A percentile compares a stretch with the other conserved stretches of the same genome.
Conservation (phyloP, 2,329 filamentous ascomycete genomes). For the Scorias spongiosa region DNA sequence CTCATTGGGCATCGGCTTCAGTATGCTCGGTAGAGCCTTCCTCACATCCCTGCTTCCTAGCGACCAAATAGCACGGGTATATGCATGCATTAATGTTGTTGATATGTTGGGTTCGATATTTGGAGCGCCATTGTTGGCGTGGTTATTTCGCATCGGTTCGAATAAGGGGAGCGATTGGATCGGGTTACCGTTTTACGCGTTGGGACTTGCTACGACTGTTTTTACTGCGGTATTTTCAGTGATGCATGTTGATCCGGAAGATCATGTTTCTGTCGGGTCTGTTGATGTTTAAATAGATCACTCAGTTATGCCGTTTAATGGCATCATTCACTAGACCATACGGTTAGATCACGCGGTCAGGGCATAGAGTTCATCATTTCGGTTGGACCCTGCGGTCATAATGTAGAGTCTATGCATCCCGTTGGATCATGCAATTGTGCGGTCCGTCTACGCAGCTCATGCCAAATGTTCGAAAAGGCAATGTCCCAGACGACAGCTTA, state of each 20-base stretch:
- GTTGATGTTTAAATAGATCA: too few species aligned
- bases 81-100: constrained; percentile 36
- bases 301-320: too few species aligned
- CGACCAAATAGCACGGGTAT: constrained; percentile 39
- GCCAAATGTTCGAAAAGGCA: too few species aligned
- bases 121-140: constrained; percentile 32
- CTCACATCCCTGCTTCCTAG: constrained; percentile 40
- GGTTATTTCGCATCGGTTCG: constrained; percentile 32
- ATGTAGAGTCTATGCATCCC: too few species aligned
- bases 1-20: constrained; percentile 32
- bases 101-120: constrained; percentile 36
- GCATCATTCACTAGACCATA: too few species aligned
- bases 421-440: too few species aligned
- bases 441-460: too few species aligned
- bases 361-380: too few species aligned
- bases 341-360: too few species aligned
- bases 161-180: constrained; percentile 32
- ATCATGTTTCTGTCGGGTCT: too few species aligned
- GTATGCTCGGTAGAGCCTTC: constrained; percentile 31
- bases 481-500: too few species aligned
- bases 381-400: too few species aligned
- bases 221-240: constrained; percentile 14
- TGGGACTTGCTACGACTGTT: constrained; percentile 8
- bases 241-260: neutral
- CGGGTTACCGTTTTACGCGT: constrained; percentile 34